These are phyloP conservation scores for Microascus cirrosus DNA, from an alignment of 2,329 filamentous ascomycete genomes.

Conservation along the genomic window DNA sequence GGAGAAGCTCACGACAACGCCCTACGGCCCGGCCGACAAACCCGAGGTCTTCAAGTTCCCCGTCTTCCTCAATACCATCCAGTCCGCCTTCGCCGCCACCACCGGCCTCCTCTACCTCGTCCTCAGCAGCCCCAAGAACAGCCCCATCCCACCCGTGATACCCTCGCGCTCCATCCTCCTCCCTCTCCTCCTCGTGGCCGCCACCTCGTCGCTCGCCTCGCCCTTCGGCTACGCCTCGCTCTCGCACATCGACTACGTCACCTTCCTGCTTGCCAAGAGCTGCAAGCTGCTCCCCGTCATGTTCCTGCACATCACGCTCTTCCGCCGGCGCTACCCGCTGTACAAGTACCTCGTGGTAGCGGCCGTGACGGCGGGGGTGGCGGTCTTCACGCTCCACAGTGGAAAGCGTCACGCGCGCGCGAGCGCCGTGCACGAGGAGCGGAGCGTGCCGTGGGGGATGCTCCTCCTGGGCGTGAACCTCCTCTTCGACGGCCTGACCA, in stretches of 20 bases:
- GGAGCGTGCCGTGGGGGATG: constrained; percentile 67
- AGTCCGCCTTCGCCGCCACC: constrained; percentile 77
- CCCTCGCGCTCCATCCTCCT: constrained; percentile 63
- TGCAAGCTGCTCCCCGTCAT: constrained; percentile 99
- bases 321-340: constrained; percentile 77
- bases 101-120: constrained; percentile 75
- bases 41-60: constrained; percentile 83
- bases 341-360: constrained; percentile 95
- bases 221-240: constrained; percentile 92
- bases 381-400: constrained; percentile 85
- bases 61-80: constrained; percentile 91
- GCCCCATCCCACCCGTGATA: constrained; percentile 53
- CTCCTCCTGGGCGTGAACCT: constrained; percentile 80
- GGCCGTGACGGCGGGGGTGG: constrained; percentile 83
- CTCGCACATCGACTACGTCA: constrained; percentile 93
- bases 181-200: constrained; percentile 72
- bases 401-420: constrained; percentile 37
- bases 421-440: constrained; percentile 30
- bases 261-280: constrained; percentile 91
- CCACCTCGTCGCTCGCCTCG: constrained; percentile 82
- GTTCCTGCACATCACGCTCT: constrained; percentile 88
- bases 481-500: constrained; percentile 90
- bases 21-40: constrained; percentile 53
- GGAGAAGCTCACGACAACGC: constrained; percentile 91
- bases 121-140: constrained; percentile 40